Conservation (phyloP, 306 rosid species). For the Prunus mume region DNA sequence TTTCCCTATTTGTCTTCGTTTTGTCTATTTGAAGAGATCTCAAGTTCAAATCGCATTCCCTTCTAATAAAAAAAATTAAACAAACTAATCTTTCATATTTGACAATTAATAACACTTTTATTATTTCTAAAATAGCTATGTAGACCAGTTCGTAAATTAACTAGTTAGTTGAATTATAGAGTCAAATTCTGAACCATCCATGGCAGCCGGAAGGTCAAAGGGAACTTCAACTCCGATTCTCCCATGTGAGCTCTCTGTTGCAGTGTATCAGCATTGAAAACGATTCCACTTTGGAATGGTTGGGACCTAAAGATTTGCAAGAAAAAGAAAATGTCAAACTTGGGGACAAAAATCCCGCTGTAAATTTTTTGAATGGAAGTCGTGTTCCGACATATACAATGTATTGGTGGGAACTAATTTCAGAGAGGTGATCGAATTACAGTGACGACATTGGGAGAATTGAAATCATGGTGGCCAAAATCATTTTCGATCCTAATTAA, state of each 20-base stretch:
- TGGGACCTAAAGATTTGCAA: not conserved
- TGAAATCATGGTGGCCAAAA: too few relatives aligned
- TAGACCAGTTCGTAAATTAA: not conserved
- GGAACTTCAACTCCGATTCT: not conserved
- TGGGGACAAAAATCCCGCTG: not conserved
- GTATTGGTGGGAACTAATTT: not conserved
- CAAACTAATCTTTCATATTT: too few relatives aligned
- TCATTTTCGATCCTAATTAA: too few relatives aligned
- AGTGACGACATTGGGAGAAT: too few relatives aligned
- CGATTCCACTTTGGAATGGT: not conserved
- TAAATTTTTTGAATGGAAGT: not conserved
- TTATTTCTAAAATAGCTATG: not conserved
- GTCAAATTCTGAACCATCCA: not conserved
- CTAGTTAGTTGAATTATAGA: not conserved
- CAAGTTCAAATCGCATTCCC: too few relatives aligned
- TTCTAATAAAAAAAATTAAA: too few relatives aligned
- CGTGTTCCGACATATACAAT: not conserved
- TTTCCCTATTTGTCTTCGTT: too few relatives aligned
- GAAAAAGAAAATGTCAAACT: not conserved
- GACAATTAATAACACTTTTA: not conserved
- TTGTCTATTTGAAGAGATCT: too few relatives aligned
- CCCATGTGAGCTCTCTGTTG: not conserved
- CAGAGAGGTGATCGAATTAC: not conserved
- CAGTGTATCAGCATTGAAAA: not conserved
- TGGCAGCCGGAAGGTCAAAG: not conserved